Conservation (phyloP, 257 asterid genomes). For the Solanum rostratum region DNA sequence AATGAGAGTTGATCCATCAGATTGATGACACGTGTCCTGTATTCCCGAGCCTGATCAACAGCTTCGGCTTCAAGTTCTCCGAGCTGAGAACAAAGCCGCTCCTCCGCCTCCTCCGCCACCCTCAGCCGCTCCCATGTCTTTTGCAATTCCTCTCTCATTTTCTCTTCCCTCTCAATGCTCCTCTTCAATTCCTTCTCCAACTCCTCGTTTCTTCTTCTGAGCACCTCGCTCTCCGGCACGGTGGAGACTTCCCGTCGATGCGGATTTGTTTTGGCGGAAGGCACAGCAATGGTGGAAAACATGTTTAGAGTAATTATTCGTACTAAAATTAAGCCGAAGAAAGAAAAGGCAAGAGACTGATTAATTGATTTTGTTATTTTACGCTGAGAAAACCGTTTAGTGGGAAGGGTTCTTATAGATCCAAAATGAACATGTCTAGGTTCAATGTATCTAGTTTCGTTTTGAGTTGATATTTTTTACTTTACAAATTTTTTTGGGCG, state of each 20-base stretch:
- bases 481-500: neutral
- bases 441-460: neutral
- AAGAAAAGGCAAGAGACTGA: neutral
- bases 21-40: conserved; percentile 30
- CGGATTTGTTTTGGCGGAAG: conserved; percentile 3
- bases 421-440: neutral
- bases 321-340: neutral
- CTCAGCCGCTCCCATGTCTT: conserved; percentile 33
- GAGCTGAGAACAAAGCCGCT: conserved; percentile 67
- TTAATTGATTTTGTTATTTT: neutral
- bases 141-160: conserved; percentile 31
- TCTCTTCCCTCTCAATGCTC: conserved; percentile 54
- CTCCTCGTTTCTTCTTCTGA: conserved; percentile 60
- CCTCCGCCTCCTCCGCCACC: conserved; percentile 91
- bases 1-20: conserved; percentile 43
- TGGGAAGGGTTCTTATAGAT: neutral
- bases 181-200: conserved; percentile 48
- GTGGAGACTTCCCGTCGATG: neutral
- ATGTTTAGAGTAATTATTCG: neutral
- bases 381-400: neutral
- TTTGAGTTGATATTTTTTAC: neutral
- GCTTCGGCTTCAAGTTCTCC: conserved; percentile 89
- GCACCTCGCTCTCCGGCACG: conserved; percentile 15
- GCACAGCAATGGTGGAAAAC: conserved; percentile 36
- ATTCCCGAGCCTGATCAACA: conserved; percentile 46